Evolutionary conservation across 148 eudicot genomes (phyloP), one percentile per base, ranked within the genome.

Genomic region (Rhododendron williamsianum): DNA sequence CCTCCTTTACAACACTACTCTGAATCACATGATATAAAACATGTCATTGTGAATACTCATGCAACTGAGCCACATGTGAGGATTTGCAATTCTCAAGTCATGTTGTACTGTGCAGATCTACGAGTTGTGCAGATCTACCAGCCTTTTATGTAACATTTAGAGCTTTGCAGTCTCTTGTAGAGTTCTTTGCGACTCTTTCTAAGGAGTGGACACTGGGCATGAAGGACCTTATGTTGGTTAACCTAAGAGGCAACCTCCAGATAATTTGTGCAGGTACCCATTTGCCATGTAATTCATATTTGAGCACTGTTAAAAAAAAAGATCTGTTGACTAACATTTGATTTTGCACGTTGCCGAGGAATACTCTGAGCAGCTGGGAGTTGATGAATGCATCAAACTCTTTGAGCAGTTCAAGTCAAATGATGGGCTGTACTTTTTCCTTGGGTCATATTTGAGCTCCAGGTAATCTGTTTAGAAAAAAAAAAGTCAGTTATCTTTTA

Each of bases 351-450:
- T 96, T 90, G 99, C 99, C 41, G 94, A 96, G 88, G 98, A 96
- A 90, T 94, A 96, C 78, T 94, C 91, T 86, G 98, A 96, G 84
- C 97, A 94, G 87, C 84, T 96, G 43, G 6, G 43, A 41, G 43
- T 41, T 41, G 43, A 41, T 41, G 43, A 6, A 5, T 5, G 6
- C 5, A 94, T 94, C 3, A 96, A 96, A 90, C 92, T 96, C 36
- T 96, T 96, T 90, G 98, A 96, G 95, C 95, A 96, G 86, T 96
- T 96, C 77, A 96, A 94, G 88, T 96, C 98, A 19, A 94, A 96
- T 87, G 98, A 96, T 82, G 98, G 98, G 80, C 83, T 96, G 49
- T 96, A 96, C 88, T 96, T 96, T 92, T 96, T 96, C 90, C 87
- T 96, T 87, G 98, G 98, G 35, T 94, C 98, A 77, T 94, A 90